Evolutionary conservation across 495 filamentous ascomycete genomes (phyloP).

Genomic region (Achaetomiella virescens): DNA sequence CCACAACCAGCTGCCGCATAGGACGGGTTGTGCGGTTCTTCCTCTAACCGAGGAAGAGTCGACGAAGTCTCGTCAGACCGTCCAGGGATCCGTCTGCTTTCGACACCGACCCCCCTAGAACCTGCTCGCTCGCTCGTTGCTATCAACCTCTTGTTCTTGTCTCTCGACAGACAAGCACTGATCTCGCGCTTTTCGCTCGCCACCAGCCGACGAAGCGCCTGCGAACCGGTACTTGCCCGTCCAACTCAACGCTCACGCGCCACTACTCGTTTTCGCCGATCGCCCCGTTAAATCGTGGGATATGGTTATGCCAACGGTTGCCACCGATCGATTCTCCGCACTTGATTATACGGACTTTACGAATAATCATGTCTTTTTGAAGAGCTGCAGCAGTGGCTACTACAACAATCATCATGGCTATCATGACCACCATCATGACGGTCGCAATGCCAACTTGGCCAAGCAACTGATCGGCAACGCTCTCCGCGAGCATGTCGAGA

Average conservation of each 20-base stretch:
- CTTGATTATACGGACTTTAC: conserved; percentile 34
- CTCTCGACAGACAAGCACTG: not conserved
- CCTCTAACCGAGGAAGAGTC: conserved; percentile 93
- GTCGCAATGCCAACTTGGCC: conserved; percentile 33
- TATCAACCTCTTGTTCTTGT: conserved; percentile 1
- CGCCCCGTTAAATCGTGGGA: conserved; percentile 32
- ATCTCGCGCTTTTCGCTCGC: not conserved
- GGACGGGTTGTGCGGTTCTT: conserved; percentile 91
- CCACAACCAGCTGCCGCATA: conserved; percentile 95
- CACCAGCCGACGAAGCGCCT: not conserved
- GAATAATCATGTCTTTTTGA: conserved; percentile 43
- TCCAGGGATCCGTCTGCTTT: conserved; percentile 67
- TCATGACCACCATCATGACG: conserved; percentile 23
- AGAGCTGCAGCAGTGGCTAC: conserved; percentile 32
- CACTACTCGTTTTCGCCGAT: not conserved
- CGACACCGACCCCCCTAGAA: conserved; percentile 88
- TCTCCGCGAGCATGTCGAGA: conserved; percentile 72
- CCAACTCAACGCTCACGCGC: not conserved
- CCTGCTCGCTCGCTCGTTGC: conserved; percentile 20
- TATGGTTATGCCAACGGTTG: conserved; percentile 51
- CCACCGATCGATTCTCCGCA: conserved; percentile 38
- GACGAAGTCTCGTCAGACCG: conserved; percentile 80
- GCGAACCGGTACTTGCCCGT: not conserved
- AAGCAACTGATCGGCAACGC: conserved; percentile 68
- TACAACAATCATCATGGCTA: conserved; percentile 26